Conservation (phyloP, 371 early-diverging fungal species). For the Furculomyces boomerangus region DNA sequence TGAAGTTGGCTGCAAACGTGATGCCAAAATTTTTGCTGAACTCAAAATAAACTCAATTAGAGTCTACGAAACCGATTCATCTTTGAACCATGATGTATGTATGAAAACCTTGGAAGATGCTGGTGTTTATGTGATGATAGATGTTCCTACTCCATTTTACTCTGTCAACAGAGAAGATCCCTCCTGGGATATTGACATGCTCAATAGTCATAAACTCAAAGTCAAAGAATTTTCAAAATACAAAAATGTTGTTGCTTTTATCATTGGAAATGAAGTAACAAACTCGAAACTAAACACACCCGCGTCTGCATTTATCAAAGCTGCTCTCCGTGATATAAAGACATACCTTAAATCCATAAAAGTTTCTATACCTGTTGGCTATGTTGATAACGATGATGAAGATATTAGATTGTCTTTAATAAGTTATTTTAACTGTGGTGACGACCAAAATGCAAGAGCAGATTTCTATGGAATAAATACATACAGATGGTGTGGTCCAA, state of each 20-base stretch:
- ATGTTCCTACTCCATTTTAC: constrained; percentile 39
- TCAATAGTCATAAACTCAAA: constrained; percentile 33
- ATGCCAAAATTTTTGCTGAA: constrained; percentile 41
- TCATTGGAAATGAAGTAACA: constrained; percentile 68
- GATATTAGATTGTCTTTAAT: constrained; percentile 43
- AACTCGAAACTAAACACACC: constrained; percentile 42
- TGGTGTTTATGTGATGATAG: constrained; percentile 53
- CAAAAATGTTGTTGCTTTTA: constrained; percentile 44
- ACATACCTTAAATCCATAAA: constrained; percentile 29
- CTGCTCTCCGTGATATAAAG: constrained; percentile 51
- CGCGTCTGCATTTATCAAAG: constrained; percentile 55
- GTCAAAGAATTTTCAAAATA: constrained; percentile 47
- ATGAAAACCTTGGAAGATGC: constrained; percentile 48
- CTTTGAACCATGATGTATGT: constrained; percentile 44
- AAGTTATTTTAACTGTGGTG: constrained; percentile 57
- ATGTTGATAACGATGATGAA: constrained; percentile 60
- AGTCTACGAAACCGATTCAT: constrained; percentile 55
- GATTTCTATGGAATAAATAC: constrained; percentile 52
- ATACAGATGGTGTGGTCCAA: constrained; percentile 26
- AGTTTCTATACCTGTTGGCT: constrained; percentile 52
- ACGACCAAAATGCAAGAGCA: constrained; percentile 29
- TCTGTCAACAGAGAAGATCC: constrained; percentile 47
- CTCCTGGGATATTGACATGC: constrained; percentile 36
- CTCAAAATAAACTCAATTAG: constrained; percentile 56
- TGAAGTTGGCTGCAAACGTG: constrained; percentile 38